phyloP scores from a whole-genome alignment of 106 monocot species.

The Phalaenopsis equestris region DNA sequence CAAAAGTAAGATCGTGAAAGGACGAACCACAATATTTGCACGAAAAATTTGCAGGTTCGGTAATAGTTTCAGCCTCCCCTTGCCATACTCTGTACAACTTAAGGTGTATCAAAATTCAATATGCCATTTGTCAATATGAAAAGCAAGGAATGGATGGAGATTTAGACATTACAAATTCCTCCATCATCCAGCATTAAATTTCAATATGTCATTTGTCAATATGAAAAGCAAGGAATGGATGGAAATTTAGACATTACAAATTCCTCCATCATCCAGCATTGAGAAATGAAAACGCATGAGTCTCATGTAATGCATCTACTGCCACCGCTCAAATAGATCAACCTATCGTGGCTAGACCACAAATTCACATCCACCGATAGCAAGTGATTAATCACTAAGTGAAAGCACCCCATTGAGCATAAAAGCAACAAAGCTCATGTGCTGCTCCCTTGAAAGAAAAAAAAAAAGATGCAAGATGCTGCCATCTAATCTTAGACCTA shows the following conservation, averaged over 20 bases:
- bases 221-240: background rate
- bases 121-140: too few species aligned
- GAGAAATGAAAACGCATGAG: background rate
- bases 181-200: too few species aligned
- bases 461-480: background rate
- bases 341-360: background rate
- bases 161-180: too few species aligned
- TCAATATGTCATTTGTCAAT: background rate
- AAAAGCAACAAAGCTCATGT: background rate
- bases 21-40: background rate
- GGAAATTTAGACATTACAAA: too few species aligned
- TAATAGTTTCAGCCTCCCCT: background rate
- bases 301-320: background rate
- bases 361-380: background rate
- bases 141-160: too few species aligned
- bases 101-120: background rate
- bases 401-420: background rate
- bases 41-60: background rate
- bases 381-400: background rate
- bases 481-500: background rate
- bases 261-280: background rate
- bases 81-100: background rate
- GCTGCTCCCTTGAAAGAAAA: background rate
- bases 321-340: background rate
- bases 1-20: background rate